These are phyloP conservation scores for Fusarium neocosmosporiellum DNA, from an alignment of 2,329 filamentous ascomycete species.

Conservation along the genomic window DNA sequence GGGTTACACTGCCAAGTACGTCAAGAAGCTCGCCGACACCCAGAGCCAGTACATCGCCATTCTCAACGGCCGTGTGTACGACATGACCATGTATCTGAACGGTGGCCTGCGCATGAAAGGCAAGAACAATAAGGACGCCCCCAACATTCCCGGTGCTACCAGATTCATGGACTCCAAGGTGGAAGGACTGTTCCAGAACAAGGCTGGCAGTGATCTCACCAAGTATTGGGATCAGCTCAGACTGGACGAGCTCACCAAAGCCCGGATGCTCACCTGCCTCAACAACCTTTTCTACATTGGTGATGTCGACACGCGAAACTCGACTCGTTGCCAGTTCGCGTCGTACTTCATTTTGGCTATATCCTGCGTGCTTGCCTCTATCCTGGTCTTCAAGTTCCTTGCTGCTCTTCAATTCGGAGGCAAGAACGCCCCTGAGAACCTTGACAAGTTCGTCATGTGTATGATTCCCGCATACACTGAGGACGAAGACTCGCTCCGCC, in stretches of 20 bases:
- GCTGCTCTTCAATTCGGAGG: constrained; percentile 93
- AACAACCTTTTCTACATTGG: constrained; percentile 97
- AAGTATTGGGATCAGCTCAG: constrained; percentile 82
- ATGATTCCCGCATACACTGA: constrained; percentile 98
- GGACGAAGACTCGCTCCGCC: constrained; percentile 95
- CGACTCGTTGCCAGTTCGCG: constrained; percentile 84
- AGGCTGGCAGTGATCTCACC: constrained; percentile 82
- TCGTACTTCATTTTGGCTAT: constrained; percentile 90
- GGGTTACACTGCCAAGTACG: constrained; percentile 83
- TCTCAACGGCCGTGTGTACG: constrained; percentile 84
- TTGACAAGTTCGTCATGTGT: constrained; percentile 98
- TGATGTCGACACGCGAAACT: constrained; percentile 91
- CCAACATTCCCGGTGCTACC: constrained; percentile 62
- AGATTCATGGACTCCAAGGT: constrained; percentile 87
- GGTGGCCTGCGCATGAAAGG: constrained; percentile 77
- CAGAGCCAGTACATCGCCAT: constrained; percentile 79
- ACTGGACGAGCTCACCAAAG: constrained; percentile 66
- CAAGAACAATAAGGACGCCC: constrained; percentile 61
- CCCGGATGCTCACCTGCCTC: constrained; percentile 82
- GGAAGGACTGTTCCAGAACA: constrained; percentile 79
- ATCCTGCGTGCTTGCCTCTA: constrained; percentile 79
- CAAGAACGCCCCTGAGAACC: constrained; percentile 92
- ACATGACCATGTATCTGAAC: constrained; percentile 83
- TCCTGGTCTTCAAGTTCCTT: constrained; percentile 96
- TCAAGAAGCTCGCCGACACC: constrained; percentile 74